Evolutionary conservation across 2,329 filamentous ascomycete genomes (phyloP), one percentile per base, ranked within the genome.

Genomic region (Colletotrichum costaricense): DNA sequence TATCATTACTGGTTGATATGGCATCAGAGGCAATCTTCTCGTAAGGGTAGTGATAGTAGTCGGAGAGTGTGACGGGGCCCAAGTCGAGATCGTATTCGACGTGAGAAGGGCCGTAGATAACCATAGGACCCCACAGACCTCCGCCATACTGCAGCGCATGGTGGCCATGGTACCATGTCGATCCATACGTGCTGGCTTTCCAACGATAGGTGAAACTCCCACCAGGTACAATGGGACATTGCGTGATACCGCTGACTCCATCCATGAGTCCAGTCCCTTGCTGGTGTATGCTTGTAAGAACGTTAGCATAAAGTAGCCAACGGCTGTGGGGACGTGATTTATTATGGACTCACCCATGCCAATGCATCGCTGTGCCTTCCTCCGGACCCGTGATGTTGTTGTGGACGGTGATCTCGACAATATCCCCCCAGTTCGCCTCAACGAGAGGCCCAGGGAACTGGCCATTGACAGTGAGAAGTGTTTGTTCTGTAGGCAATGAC

Each of bases 121-220:
- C 81, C 16, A 93, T 86, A 0, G 86, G 86, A 0, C 91, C 91
- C 30, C 87, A 84, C 1, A 92, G 80, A 1, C 91, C 91, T 67
- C 92, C 87, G 76, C 82, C 85, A 1, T 82, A 79, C 73, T 86
- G 84, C 0, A 84, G 77, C 5, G 85, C 82, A 73, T 88, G 88
- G 77, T 92, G 90, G 5, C 87, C 88, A 77, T 92, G 91, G 77
- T 90, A 92, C 88, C 88, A 91, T 11, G 85, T 85, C 0, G 87
- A 83, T 42, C 90, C 88, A 77, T 89, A 86, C 69, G 86, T 81
- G 2, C 86, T 90, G 16, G 87, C 88, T 35, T 82, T 83, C 79
- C 89, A 92, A 9, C 82, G 86, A 80, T 93, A 93, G 2, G 86
- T 88, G 72, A 86, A 86, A 4, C 82, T 84, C 7, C 85, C 76